Conservation (phyloP, 805 yeast genomes). For the Candida sphagnicola region DNA sequence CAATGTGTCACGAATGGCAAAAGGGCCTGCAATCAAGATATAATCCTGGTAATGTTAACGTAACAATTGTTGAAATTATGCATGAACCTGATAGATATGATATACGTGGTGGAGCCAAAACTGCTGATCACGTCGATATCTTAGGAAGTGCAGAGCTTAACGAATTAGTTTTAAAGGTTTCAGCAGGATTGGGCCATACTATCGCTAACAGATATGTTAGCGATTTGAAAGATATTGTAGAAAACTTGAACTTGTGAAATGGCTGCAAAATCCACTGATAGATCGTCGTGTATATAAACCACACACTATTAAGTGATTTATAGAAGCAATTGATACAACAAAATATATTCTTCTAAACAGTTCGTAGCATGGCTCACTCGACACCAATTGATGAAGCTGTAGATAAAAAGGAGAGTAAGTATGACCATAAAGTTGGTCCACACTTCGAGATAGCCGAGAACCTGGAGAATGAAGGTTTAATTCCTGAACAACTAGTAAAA, state of each 20-base stretch:
- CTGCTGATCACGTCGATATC: slow-evolving; percentile 97
- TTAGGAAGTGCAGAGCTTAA: slow-evolving; percentile 90
- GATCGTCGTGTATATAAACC: no score
- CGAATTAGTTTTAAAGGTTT: slow-evolving; percentile 78
- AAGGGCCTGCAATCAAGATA: slow-evolving; percentile 53
- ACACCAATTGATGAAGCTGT: no score
- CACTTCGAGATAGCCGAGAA: no score
- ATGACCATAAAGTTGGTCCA: no score
- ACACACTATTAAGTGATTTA: no score
- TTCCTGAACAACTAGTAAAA: background rate
- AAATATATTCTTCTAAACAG: no score
- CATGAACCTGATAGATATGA: slow-evolving; percentile 94
- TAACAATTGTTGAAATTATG: slow-evolving; percentile 82
- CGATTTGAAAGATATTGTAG: slow-evolving; percentile 58
- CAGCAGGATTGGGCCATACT: slow-evolving; percentile 70
- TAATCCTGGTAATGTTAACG: slow-evolving; percentile 74
- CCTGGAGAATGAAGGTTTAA: no score
- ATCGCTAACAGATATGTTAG: slow-evolving; percentile 62
- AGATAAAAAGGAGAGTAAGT: no score
- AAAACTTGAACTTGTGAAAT: slow-evolving; percentile 42
- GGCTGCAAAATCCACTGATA: slow-evolving; percentile 1
- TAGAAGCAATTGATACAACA: no score
- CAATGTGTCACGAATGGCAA: slow-evolving; percentile 91
- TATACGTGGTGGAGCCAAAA: slow-evolving; percentile 94
- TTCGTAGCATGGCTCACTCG: no score